These are phyloP conservation scores for Tolypocladium album DNA, from an alignment of 2,329 filamentous ascomycete species.

Conservation along the genomic window DNA sequence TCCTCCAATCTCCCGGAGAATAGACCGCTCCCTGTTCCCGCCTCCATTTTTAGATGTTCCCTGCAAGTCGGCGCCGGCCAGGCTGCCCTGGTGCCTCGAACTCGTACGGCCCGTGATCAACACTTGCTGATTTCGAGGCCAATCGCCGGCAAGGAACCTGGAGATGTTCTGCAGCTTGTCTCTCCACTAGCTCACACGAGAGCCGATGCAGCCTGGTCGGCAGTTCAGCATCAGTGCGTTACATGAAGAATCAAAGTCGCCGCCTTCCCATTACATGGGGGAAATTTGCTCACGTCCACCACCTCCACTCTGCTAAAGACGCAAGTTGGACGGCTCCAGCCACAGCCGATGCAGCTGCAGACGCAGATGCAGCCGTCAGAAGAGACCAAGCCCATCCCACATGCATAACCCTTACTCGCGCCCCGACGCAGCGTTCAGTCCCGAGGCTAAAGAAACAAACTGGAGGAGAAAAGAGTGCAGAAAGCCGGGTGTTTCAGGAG, in stretches of 20 bases:
- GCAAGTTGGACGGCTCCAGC: background rate
- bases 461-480: background rate
- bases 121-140: background rate
- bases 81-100: background rate
- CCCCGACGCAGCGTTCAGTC: background rate
- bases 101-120: background rate
- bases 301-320: background rate
- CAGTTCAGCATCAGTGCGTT: background rate
- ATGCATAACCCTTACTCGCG: background rate
- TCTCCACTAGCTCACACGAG: background rate
- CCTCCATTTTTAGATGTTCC: constrained; percentile 1
- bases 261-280: background rate
- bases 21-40: background rate
- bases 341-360: background rate
- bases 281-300: background rate
- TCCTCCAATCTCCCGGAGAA: constrained; percentile 1
- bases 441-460: background rate
- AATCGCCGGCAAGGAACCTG: background rate
- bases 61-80: background rate
- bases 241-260: background rate
- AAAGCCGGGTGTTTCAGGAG: background rate
- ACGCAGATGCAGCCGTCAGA: background rate
- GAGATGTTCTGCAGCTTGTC: background rate
- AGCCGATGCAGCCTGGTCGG: background rate
- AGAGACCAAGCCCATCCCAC: background rate